These are phyloP conservation scores for Spergularia azorica DNA, from an alignment of 179 eudicot genomes.

Conservation along the genomic window DNA sequence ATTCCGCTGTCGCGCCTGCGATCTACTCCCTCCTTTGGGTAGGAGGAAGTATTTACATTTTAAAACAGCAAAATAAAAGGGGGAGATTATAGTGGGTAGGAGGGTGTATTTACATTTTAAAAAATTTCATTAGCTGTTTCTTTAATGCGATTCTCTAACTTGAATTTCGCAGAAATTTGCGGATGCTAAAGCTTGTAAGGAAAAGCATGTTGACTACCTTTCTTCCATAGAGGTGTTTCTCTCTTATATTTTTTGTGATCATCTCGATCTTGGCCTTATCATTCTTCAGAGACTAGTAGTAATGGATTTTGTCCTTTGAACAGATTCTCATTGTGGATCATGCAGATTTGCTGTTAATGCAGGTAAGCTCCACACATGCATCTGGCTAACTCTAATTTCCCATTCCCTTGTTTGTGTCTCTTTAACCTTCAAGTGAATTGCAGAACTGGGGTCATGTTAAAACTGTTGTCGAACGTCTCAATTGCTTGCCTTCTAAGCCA, in stretches of 20 bases:
- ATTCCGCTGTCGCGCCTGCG: not conserved
- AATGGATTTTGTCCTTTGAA: constrained; percentile 3
- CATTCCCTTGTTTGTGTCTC: not conserved
- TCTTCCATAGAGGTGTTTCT: constrained; percentile 88
- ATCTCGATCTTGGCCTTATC: not conserved
- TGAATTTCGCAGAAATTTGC: constrained; percentile 73
- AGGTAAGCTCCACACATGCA: constrained; percentile 45
- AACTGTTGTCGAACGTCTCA: constrained; percentile 66
- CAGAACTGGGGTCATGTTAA: constrained; percentile 93
- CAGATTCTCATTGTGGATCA: constrained; percentile 93
- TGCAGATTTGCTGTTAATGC: constrained; percentile 95
- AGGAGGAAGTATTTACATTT: no score
- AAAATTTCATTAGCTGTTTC: no score
- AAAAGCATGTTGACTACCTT: constrained; percentile 83
- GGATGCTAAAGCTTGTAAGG: constrained; percentile 17
- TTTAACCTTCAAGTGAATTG: constrained; percentile 18
- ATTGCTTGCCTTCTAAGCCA: constrained; percentile 60
- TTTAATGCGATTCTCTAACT: not conserved
- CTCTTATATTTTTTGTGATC: not conserved
- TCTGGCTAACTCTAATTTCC: not conserved
- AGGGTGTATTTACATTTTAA: not conserved
- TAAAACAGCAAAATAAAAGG: no score
- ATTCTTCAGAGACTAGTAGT: not conserved
- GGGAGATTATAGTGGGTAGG: no score
- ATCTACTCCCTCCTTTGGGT: not conserved